A percentile compares a stretch with the other conserved stretches of the same genome.
These are phyloP conservation scores for Solanum chilense DNA, from an alignment of 257 asterid genomes.

Conservation along the genomic window DNA sequence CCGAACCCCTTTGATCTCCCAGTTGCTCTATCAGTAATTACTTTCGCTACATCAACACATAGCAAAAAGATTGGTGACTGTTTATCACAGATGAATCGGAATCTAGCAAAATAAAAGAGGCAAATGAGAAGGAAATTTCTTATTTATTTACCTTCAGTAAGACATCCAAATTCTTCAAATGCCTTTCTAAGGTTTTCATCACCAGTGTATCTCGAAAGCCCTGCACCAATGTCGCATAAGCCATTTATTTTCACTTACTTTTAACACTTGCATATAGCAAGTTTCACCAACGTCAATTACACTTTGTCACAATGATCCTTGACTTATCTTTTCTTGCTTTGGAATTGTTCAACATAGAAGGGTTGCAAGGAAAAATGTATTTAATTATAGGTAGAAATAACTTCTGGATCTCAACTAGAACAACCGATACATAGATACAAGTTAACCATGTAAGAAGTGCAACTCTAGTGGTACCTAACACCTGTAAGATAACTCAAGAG, in stretches of 20 bases:
- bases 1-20: slow-evolving; percentile 93
- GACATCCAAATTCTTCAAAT: slow-evolving; percentile 71
- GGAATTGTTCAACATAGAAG: too few species aligned
- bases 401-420: neutral
- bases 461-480: neutral
- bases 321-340: neutral
- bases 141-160: slow-evolving; percentile 44
- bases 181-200: slow-evolving; percentile 65
- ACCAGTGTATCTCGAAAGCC: slow-evolving; percentile 69
- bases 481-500: neutral
- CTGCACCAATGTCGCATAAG: slow-evolving; percentile 21
- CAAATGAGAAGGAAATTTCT: neutral
- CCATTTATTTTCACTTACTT: neutral
- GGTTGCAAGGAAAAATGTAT: neutral
- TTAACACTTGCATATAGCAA: neutral
- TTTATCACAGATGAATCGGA: neutral
- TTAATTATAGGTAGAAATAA: neutral
- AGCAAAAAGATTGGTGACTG: neutral
- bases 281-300: neutral
- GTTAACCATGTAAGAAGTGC: neutral
- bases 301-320: neutral
- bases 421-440: neutral
- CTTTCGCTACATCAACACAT: slow-evolving; percentile 44
- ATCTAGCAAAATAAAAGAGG: neutral
- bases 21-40: slow-evolving; percentile 63